phyloP scores from a whole-genome alignment of 345 rosid genomes.

The Melastoma malabathricum region DNA sequence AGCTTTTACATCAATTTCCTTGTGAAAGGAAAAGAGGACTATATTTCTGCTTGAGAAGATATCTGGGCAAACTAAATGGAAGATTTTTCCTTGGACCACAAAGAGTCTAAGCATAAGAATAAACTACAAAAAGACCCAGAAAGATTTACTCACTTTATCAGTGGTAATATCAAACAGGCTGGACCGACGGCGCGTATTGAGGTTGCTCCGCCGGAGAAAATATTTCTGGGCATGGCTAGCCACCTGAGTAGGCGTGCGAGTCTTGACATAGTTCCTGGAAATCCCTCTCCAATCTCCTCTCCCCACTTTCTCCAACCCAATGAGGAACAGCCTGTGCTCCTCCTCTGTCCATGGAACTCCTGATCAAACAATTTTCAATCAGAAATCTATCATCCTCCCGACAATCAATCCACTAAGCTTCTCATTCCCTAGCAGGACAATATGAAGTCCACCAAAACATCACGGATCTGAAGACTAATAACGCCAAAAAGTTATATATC shows the following conservation, averaged over 20 bases:
- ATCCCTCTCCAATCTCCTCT: slow-evolving; percentile 97
- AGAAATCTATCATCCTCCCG: too few species aligned
- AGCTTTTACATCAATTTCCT: neutral
- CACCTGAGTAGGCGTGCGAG: slow-evolving; percentile 85
- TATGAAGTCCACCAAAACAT: too few species aligned
- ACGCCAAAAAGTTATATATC: too few species aligned
- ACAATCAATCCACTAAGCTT: too few species aligned
- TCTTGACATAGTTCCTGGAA: slow-evolving; percentile 73
- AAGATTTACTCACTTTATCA: slow-evolving; percentile 35
- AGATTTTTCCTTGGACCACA: neutral
- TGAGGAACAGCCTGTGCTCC: slow-evolving; percentile 76
- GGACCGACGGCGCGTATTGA: slow-evolving; percentile 85
- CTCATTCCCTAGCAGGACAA: too few species aligned
- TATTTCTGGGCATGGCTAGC: slow-evolving; percentile 98
- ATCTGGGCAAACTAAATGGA: neutral
- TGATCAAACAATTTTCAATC: slow-evolving; percentile 8
- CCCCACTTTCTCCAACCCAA: slow-evolving; percentile 78
- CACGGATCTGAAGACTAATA: too few species aligned
- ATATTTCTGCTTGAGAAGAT: neutral
- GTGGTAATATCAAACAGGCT: slow-evolving; percentile 87
- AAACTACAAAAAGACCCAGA: neutral
- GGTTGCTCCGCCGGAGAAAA: slow-evolving; percentile 63
- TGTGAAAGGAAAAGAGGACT: neutral
- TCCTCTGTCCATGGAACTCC: slow-evolving; percentile 98
- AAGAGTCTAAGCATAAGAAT: neutral